A percentile compares a stretch with the other conserved stretches of the same genome.
Evolutionary conservation across 2,329 filamentous ascomycete species (phyloP).

Genomic region (Trichoderma sp.): DNA sequence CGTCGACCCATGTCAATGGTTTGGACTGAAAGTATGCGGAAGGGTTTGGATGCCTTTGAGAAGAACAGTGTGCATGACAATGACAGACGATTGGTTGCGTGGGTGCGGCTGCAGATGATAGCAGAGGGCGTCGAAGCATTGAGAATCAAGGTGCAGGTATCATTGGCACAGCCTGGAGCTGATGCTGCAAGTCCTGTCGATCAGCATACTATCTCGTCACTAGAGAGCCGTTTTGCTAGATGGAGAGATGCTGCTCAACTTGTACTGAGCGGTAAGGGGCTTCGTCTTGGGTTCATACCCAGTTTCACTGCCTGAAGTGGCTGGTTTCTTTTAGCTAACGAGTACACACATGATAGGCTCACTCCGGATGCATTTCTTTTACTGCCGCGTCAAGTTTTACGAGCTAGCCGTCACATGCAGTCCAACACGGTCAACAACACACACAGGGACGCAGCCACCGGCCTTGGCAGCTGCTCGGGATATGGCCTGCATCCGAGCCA

Average conservation of each 20-base stretch:
- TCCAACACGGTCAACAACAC: neutral
- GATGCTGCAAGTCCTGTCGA: neutral
- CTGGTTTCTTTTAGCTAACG: neutral
- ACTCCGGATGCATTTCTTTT: constrained; percentile 5
- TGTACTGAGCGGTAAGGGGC: neutral
- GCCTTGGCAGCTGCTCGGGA: neutral
- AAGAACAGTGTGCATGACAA: neutral
- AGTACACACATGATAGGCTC: neutral
- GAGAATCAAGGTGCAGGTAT: neutral
- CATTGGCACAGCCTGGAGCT: neutral
- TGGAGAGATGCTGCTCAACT: neutral
- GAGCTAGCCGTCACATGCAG: neutral
- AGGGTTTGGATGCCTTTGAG: neutral
- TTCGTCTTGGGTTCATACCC: neutral
- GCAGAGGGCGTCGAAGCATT: neutral
- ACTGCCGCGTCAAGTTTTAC: neutral
- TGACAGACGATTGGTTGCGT: neutral
- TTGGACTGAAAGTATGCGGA: neutral
- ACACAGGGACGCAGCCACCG: neutral
- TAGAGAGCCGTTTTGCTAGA: neutral
- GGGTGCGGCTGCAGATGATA: neutral
- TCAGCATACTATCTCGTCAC: neutral
- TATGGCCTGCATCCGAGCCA: neutral
- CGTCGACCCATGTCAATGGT: neutral
- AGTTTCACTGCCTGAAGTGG: neutral